phyloP scores from a whole-genome alignment of 345 rosid genomes.

The Citrus sp. region DNA sequence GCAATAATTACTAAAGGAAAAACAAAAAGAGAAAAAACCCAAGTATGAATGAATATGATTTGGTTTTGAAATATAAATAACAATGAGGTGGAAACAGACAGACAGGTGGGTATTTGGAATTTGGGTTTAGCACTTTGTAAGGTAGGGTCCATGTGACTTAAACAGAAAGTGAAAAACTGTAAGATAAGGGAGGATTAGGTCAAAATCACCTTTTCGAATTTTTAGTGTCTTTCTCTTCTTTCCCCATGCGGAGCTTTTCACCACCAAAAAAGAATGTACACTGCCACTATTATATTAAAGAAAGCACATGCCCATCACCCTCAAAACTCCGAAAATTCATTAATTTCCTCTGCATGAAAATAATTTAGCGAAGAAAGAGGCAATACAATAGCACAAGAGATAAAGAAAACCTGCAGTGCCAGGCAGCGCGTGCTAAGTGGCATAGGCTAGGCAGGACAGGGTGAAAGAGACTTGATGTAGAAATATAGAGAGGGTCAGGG shows the following conservation, averaged over 20 bases:
- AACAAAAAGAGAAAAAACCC: slow-evolving; percentile 9
- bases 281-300: slow-evolving; percentile 10
- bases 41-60: neutral
- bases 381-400: neutral
- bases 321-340: neutral
- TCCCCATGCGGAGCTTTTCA: slow-evolving; percentile 29
- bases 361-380: neutral
- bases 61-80: neutral
- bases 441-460: neutral
- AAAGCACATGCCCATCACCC: slow-evolving; percentile 19
- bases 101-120: neutral
- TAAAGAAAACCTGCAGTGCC: slow-evolving; percentile 8
- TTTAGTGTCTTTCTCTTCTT: slow-evolving; percentile 16
- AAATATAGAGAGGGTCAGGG: neutral
- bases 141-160: slow-evolving; percentile 3
- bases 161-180: slow-evolving; percentile 17
- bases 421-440: slow-evolving; percentile 24
- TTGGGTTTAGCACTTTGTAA: neutral
- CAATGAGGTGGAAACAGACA: neutral
- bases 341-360: neutral
- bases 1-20: slow-evolving; percentile 24
- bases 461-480: slow-evolving; percentile 10
- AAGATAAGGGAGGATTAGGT: slow-evolving; percentile 19
- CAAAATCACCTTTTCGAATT: slow-evolving; percentile 22
- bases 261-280: slow-evolving; percentile 17